phyloP scores from a whole-genome alignment of 1,284 basidiomycete genomes.

The Pseudozyma hubeiensis region DNA sequence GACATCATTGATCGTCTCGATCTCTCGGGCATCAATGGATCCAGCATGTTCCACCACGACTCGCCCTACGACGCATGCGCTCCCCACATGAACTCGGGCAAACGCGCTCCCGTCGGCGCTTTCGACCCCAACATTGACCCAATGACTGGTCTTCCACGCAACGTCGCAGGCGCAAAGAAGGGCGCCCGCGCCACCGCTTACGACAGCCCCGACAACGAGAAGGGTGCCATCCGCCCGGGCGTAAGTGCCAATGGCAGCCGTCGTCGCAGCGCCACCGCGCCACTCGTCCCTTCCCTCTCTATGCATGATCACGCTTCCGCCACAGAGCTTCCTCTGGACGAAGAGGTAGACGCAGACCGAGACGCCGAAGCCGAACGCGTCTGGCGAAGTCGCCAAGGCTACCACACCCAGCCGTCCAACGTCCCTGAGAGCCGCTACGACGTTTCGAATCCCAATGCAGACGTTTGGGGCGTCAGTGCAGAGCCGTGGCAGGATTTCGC shows the following conservation, averaged over 20 bases:
- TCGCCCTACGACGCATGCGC: constrained; percentile 67
- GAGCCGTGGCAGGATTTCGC: constrained; percentile 69
- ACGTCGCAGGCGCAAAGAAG: constrained; percentile 21
- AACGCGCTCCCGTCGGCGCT: constrained; percentile 61
- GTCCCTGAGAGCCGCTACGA: constrained; percentile 48
- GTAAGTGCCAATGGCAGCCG: constrained; percentile 32
- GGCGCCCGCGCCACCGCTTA: constrained; percentile 3
- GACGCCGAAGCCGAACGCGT: constrained; percentile 48
- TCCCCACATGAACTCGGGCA: constrained; percentile 60
- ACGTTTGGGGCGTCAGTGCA: constrained; percentile 63
- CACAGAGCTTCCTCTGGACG: constrained; percentile 38
- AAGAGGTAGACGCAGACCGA: constrained; percentile 40
- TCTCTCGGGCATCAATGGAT: constrained; percentile 61
- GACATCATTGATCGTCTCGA: constrained; percentile 68
- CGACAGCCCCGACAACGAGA: constrained; percentile 31
- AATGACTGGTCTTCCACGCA: constrained; percentile 56
- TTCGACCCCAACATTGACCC: constrained; percentile 65
- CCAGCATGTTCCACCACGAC: constrained; percentile 67
- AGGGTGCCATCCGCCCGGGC: constrained; percentile 25
- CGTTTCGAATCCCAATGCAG: constrained; percentile 60
- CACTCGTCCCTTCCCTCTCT: constrained; percentile 41
- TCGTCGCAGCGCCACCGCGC: constrained; percentile 34
- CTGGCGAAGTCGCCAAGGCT: constrained; percentile 45
- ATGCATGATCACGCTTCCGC: constrained; percentile 37
- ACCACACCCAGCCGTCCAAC: constrained; percentile 49